Conservation (phyloP, 257 asterid species). For the Solanum etuberosum region DNA sequence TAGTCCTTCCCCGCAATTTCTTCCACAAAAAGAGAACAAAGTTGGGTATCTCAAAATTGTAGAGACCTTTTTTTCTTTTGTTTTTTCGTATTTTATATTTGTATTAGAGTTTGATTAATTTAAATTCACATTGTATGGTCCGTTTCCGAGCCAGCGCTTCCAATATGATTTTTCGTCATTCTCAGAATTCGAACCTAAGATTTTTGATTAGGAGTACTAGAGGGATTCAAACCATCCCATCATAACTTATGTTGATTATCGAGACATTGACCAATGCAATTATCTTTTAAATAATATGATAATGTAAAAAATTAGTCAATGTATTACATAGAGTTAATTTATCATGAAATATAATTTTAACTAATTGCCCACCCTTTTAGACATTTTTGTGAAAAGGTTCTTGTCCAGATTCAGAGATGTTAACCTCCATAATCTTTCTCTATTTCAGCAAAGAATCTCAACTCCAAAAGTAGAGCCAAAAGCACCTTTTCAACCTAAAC, state of each 20-base stretch:
- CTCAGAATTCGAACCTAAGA: accelerated
- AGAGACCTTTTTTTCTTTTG: neutral
- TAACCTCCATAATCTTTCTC: neutral
- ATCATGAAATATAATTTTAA: neutral
- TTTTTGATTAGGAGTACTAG: neutral
- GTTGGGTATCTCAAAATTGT: neutral
- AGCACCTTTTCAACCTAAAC: neutral
- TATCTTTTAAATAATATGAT: no score
- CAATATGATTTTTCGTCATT: neutral
- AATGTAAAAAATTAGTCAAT: neutral
- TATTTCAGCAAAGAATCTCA: neutral
- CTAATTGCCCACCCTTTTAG: neutral
- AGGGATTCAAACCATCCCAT: neutral
- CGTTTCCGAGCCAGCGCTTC: accelerated
- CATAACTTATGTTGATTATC: neutral
- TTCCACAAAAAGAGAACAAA: neutral
- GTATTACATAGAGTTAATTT: neutral
- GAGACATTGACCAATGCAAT: no score
- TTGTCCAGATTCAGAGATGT: neutral
- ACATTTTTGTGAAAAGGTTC: neutral
- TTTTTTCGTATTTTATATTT: neutral
- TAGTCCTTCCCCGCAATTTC: neutral
- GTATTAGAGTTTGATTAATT: neutral
- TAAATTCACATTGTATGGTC: neutral
- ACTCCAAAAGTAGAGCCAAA: neutral